Percentiles rank a stretch among this genome's conserved stretches.
These are phyloP conservation scores for Sesbania bispinosa DNA, from an alignment of 306 rosid genomes.

Conservation along the genomic window DNA sequence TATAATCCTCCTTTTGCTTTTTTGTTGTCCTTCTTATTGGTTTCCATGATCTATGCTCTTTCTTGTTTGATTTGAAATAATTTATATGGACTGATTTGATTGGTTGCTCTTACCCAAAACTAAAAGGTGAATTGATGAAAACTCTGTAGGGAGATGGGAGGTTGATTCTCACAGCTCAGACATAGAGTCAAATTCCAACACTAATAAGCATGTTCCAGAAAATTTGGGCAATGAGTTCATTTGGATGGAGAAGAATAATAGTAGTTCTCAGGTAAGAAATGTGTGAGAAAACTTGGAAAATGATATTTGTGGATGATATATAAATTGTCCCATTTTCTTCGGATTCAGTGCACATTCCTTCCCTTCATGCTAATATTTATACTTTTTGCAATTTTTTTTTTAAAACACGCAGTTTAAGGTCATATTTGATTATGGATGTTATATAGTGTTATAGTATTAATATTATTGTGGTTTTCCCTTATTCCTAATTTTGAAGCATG, in stretches of 20 bases:
- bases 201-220: constrained; percentile 34
- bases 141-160: constrained; percentile 54
- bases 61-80: constrained; percentile 10
- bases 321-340: neutral
- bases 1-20: neutral
- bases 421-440: neutral
- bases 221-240: constrained; percentile 26
- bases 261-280: constrained; percentile 52
- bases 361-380: neutral
- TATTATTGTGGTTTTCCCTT: neutral
- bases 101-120: constrained; percentile 9
- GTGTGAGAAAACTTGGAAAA: constrained; percentile 1
- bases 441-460: neutral
- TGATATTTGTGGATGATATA: neutral
- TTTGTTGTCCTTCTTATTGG: neutral
- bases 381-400: too few relatives aligned
- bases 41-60: constrained; percentile 7
- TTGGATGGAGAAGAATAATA: constrained; percentile 17
- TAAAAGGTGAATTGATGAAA: constrained; percentile 26
- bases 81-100: neutral
- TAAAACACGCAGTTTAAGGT: too few relatives aligned
- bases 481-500: neutral
- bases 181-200: constrained; percentile 34
- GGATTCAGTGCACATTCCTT: constrained; percentile 7
- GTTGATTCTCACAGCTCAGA: constrained; percentile 42